phyloP scores from a whole-genome alignment of 306 rosid species.

The Psophocarpus tetragonolobus region DNA sequence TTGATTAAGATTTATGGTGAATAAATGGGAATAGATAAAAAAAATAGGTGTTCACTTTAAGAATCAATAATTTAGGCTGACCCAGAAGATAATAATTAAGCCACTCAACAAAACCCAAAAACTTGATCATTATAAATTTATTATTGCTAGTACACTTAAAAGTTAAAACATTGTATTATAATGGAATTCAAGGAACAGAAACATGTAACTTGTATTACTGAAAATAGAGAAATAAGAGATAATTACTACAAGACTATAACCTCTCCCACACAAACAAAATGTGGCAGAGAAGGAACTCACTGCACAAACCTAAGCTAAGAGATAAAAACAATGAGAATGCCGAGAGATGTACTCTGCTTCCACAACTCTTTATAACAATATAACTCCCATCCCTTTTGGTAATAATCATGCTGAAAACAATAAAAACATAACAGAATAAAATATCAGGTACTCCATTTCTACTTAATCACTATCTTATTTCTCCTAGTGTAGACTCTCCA shows the following conservation, averaged over 20 bases:
- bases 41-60: not conserved
- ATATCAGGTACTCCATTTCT: not conserved
- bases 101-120: not conserved
- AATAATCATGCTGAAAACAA: not conserved
- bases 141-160: not conserved
- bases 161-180: not conserved
- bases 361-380: not conserved
- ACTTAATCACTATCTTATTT: not conserved
- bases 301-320: not conserved
- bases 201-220: not conserved
- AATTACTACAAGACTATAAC: not conserved
- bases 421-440: not conserved
- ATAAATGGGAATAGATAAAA: not conserved
- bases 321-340: not conserved
- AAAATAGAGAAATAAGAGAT: not conserved
- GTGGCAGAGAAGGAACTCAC: not conserved
- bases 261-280: not conserved
- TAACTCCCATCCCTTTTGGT: not conserved
- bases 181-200: not conserved
- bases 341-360: not conserved
- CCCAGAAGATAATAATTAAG: not conserved
- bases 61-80: not conserved
- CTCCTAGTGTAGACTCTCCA: not conserved
- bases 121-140: not conserved
- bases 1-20: constrained; percentile 15